Evolutionary conservation across 306 rosid genomes (phyloP), one percentile per base, ranked within the genome.

Genomic region (Pueraria montana): DNA sequence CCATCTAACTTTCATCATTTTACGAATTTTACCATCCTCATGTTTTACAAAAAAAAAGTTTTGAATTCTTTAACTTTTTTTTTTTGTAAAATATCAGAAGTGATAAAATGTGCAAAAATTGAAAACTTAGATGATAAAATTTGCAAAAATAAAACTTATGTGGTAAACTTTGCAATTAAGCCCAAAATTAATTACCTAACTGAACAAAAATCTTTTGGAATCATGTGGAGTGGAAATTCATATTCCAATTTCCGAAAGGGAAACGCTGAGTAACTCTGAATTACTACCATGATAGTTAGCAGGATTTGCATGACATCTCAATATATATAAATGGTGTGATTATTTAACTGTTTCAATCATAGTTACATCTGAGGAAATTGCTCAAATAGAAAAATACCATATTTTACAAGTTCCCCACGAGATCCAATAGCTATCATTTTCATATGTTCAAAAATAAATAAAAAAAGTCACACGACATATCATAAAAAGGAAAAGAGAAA

Each of bases 251-350:
- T 42, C 85, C 80, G 26, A 79, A 84, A 79, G 68, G 36, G 55
- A 73, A 73, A n/a, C 49, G 34, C 27, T 24, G 48, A 82, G 82
- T 38, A 78, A 38, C 76, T 77, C 66, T 50, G 84, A 70, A 56
- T 84, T 84, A 84, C 55, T 84, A 84, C 55, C 58, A 82, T 82
- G 58, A 79, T 84, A 82, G 73, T 79, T 55, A 82, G 83, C 76
- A 79, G 83, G 75, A 77, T 84, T 88, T 71, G 45, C 74, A 70
- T 84, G 88, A 88, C 87, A 67, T 82, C 91, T 32, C 36, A 32
- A 32, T 32, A 32, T 32, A 32, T 2, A n/a, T n/a, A n/a, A 70
- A 71, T 70, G 80, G 59, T 5, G 0, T 75, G 81, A 85, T 88
- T 79, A 79, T 85, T 82, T 85, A 85, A 85, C 88, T 85, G 80